phyloP scores from a whole-genome alignment of 306 rosid species.

The Adenanthera pavonina region DNA sequence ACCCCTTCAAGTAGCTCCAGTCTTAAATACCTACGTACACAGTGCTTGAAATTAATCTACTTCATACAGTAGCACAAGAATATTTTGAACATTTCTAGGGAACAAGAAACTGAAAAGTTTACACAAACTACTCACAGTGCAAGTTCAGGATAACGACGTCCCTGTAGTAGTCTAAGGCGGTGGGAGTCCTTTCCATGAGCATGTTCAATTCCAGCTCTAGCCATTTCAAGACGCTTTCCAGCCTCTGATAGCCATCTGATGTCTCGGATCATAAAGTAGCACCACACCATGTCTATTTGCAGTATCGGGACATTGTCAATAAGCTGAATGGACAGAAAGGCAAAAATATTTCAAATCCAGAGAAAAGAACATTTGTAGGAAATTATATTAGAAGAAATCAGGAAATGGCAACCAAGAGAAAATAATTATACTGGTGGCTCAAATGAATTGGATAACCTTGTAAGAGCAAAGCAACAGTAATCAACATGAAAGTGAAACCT shows the following conservation, averaged over 20 bases:
- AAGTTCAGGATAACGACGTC: conserved; percentile 82
- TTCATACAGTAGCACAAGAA: conserved; percentile 2
- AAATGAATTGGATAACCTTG: conserved; percentile 22
- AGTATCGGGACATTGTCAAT: conserved; percentile 90
- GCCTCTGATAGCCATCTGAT: conserved; percentile 86
- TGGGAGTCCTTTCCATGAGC: conserved; percentile 84
- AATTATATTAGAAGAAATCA: conserved; percentile 28
- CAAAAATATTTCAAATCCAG: conserved; percentile 30
- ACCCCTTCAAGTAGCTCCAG: conserved; percentile 94
- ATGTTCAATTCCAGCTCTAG: conserved; percentile 77
- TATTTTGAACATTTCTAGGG: not conserved
- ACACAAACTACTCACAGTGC: conserved; percentile 70
- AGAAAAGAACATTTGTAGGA: conserved; percentile 2
- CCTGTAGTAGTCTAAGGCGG: conserved; percentile 80
- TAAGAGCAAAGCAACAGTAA: not conserved
- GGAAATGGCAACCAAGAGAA: conserved; percentile 7
- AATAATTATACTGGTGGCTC: not conserved
- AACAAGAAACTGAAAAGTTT: conserved; percentile 18
- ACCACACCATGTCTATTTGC: conserved; percentile 98
- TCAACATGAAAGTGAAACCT: not conserved
- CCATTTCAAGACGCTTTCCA: conserved; percentile 76
- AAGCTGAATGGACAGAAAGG: conserved; percentile 57
- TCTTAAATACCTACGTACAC: conserved; percentile 68
- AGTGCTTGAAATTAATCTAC: conserved; percentile 33
- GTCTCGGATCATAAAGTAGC: conserved; percentile 96